phyloP scores from a whole-genome alignment of 2,329 filamentous ascomycete genomes.

The Beauveria pseudobassiana region DNA sequence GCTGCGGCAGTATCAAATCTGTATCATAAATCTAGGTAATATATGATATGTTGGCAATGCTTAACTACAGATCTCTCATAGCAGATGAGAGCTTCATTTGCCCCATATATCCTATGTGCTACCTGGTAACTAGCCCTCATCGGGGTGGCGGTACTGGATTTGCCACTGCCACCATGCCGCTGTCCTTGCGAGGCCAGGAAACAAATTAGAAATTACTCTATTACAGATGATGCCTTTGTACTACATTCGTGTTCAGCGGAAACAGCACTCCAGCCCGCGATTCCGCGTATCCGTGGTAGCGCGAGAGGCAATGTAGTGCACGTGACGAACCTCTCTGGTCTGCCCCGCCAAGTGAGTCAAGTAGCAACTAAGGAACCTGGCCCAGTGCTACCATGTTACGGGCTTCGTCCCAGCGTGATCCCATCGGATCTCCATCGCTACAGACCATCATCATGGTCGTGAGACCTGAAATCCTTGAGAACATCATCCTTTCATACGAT shows the following conservation, averaged over 20 bases:
- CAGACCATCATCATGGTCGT: background rate
- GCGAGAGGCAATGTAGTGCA: background rate
- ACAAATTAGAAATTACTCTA: too few relatives aligned
- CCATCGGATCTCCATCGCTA: slow-evolving; percentile 15
- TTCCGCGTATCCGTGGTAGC: background rate
- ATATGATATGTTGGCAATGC: slow-evolving; percentile 22
- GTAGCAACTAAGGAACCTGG: slow-evolving; percentile 16
- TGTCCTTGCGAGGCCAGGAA: background rate
- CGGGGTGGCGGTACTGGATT: background rate
- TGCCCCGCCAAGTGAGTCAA: slow-evolving; percentile 15
- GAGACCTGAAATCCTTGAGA: background rate
- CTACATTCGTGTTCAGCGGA: background rate
- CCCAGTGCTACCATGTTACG: slow-evolving; percentile 9
- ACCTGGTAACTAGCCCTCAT: background rate
- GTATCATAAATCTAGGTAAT: slow-evolving; percentile 28
- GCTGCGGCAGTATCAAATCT: slow-evolving; percentile 13
- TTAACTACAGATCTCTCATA: background rate
- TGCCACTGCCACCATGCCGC: background rate
- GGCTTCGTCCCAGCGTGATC: slow-evolving; percentile 24
- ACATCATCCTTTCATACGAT: background rate
- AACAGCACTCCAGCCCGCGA: background rate
- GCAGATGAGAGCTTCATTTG: background rate
- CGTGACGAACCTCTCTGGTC: slow-evolving; percentile 8
- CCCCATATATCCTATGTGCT: background rate
- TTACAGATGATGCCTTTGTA: background rate